Conservation (phyloP, 2,329 filamentous ascomycete genomes). For the Samsoniella hepiali region DNA sequence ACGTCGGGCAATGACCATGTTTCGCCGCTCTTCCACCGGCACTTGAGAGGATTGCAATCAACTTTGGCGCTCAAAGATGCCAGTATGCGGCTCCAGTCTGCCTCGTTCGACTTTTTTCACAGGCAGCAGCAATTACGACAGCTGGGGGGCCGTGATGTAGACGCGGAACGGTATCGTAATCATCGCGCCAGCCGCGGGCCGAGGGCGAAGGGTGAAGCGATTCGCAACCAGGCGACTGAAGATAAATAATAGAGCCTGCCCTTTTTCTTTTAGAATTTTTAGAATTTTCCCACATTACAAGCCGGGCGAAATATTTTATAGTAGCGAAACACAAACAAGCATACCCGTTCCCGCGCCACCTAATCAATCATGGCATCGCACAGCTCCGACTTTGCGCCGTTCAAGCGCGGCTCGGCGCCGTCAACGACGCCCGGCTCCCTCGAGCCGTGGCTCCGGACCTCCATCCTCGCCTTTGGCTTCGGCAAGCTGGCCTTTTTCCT, state of each 20-base stretch:
- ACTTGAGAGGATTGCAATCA: not conserved
- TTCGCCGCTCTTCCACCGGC: not conserved
- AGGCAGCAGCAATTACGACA: not conserved
- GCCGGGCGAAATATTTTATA: too few relatives aligned
- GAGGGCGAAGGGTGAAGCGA: not conserved
- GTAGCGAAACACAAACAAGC: not conserved
- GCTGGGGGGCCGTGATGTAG: not conserved
- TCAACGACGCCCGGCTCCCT: not conserved
- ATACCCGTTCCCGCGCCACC: not conserved
- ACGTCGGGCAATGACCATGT: not conserved
- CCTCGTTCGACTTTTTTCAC: too few relatives aligned
- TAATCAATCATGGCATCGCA: not conserved
- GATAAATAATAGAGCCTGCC: too few relatives aligned
- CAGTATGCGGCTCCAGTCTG: too few relatives aligned
- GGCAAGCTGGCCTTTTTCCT: constrained; percentile 3
- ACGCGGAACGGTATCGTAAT: not conserved
- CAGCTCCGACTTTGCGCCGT: not conserved
- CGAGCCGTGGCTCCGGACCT: constrained; percentile 1
- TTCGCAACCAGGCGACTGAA: too few relatives aligned
- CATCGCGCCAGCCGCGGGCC: not conserved
- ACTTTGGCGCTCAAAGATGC: not conserved
- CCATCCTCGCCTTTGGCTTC: not conserved
- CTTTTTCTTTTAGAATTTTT: too few relatives aligned
- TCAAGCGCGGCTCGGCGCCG: not conserved
- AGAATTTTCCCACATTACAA: too few relatives aligned